Evolutionary conservation across 2,329 filamentous ascomycete species (phyloP).

Genomic region (Aspergillus brunneoviolaceus): DNA sequence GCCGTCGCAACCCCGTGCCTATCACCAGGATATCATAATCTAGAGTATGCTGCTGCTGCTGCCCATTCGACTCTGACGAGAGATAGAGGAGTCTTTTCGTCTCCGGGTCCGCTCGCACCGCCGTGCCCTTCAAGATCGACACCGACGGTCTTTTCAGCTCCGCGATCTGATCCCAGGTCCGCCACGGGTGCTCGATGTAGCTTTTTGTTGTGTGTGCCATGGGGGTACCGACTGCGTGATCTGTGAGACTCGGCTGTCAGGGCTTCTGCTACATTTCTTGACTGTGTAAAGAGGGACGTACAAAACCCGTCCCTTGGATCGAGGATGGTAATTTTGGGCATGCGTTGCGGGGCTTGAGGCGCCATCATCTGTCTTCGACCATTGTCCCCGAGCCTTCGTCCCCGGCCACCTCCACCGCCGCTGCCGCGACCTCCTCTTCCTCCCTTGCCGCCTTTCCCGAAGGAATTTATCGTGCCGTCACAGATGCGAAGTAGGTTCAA

Average conservation of each 20-base stretch:
- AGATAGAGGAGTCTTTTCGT: background rate
- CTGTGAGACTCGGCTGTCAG: background rate
- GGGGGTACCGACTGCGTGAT: background rate
- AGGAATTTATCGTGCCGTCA: conserved; percentile 41
- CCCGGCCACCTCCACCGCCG: background rate
- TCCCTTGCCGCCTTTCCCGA: background rate
- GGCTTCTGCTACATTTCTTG: no score
- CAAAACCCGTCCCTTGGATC: conserved; percentile 76
- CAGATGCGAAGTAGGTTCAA: conserved; percentile 67
- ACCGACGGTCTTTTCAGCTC: background rate
- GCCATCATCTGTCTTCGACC: background rate
- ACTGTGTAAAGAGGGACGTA: conserved; percentile 44
- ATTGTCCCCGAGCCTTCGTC: background rate
- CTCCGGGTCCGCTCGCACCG: background rate
- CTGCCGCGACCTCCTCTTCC: background rate
- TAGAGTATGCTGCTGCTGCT: background rate
- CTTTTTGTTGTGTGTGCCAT: background rate
- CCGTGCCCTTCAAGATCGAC: background rate
- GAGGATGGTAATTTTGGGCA: conserved; percentile 62
- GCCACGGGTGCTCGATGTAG: background rate
- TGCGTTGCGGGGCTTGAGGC: background rate
- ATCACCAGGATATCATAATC: conserved; percentile 64
- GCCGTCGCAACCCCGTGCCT: conserved; percentile 65
- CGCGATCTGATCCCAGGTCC: background rate
- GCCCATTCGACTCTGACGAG: background rate